Evolutionary conservation across 1,284 basidiomycete species (phyloP).

Genomic region (Leccinum subrobustum): DNA sequence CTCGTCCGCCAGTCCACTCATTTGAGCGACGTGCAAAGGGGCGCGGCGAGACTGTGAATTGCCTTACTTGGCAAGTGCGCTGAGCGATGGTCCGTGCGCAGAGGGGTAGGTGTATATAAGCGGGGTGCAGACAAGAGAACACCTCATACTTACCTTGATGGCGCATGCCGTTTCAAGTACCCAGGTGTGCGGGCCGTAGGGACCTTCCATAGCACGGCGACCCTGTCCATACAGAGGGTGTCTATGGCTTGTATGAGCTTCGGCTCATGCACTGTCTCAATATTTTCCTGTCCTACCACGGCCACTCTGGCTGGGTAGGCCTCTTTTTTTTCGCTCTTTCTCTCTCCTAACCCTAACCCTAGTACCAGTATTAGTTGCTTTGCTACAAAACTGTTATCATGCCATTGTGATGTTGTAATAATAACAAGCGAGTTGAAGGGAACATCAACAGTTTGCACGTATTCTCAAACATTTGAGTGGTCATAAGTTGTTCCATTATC

Average conservation of each 20-base stretch:
- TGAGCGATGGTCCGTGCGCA: slow-evolving; percentile 27
- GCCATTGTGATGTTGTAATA: no score
- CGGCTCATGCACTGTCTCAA: slow-evolving; percentile 38
- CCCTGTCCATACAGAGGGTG: slow-evolving; percentile 40
- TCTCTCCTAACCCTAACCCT: background rate
- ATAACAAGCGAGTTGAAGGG: background rate
- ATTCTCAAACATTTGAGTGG: background rate
- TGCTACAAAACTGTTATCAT: no score
- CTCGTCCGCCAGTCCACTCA: slow-evolving; percentile 84
- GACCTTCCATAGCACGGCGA: slow-evolving; percentile 52
- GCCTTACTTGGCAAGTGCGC: slow-evolving; percentile 8
- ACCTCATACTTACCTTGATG: slow-evolving; percentile 35
- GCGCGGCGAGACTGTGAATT: background rate
- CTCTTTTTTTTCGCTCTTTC: slow-evolving; percentile 1
- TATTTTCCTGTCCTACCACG: slow-evolving; percentile 33
- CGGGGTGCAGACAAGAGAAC: fast-evolving
- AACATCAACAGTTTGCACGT: no score
- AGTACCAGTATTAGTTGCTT: background rate
- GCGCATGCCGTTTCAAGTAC: slow-evolving; percentile 31
- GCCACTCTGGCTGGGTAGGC: slow-evolving; percentile 40
- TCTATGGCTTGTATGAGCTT: slow-evolving; percentile 32
- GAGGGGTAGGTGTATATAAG: slow-evolving; percentile 19
- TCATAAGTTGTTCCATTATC: background rate
- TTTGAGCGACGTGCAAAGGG: slow-evolving; percentile 26
- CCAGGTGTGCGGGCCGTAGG: slow-evolving; percentile 44